Evolutionary conservation across 2,329 filamentous ascomycete species (phyloP).

Genomic region (Aspergillus caelatus): DNA sequence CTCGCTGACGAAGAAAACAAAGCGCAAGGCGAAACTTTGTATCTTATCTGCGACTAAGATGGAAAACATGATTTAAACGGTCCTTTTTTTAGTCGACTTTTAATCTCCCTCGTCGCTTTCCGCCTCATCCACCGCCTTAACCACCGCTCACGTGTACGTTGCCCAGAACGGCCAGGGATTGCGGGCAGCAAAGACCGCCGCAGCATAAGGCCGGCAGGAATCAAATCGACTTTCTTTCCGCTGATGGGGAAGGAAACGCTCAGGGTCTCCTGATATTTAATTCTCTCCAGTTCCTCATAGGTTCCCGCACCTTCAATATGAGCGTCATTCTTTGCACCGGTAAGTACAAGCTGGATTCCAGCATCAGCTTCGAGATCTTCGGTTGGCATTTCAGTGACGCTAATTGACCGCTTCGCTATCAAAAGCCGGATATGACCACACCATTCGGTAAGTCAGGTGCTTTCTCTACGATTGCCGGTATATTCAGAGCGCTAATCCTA

Average conservation of each 20-base stretch:
- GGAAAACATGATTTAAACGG: not conserved
- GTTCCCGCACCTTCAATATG: constrained; percentile 46
- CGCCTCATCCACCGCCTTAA: constrained; percentile 66
- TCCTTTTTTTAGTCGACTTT: constrained; percentile 1
- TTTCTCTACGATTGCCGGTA: not conserved
- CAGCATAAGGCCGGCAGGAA: constrained; percentile 22
- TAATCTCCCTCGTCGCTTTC: constrained; percentile 3
- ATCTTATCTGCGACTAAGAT: not conserved
- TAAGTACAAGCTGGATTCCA: constrained; percentile 48
- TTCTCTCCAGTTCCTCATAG: not conserved
- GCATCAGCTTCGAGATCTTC: not conserved
- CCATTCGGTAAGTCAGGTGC: constrained; percentile 62
- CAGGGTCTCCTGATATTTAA: constrained; percentile 11
- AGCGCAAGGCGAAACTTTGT: not conserved
- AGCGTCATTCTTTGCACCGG: constrained; percentile 70
- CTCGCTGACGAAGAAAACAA: not conserved
- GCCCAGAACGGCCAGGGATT: not conserved
- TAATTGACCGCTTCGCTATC: constrained; percentile 12
- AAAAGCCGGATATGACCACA: constrained; percentile 73
- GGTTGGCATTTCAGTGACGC: not conserved
- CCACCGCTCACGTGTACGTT: constrained; percentile 43
- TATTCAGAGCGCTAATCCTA: constrained; percentile 9
- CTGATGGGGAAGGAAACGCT: not conserved
- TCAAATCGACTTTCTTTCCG: constrained; percentile 7
- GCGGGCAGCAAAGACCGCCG: not conserved